These are phyloP conservation scores for Chiua virens DNA, from an alignment of 768 basidiomycete genomes.

Conservation along the genomic window DNA sequence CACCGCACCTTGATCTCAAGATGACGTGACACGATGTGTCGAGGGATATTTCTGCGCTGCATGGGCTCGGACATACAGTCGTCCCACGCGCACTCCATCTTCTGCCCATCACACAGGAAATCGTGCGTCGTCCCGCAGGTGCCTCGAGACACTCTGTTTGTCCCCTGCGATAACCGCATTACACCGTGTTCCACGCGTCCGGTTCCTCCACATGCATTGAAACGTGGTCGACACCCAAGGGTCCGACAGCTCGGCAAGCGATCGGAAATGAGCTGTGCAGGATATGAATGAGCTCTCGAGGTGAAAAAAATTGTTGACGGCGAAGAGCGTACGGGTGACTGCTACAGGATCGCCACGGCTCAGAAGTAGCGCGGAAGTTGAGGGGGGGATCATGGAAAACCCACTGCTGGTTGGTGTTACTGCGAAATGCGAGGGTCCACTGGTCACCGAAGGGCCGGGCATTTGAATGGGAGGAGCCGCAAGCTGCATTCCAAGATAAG, in stretches of 20 bases:
- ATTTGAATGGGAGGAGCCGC: not conserved
- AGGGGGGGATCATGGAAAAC: not conserved
- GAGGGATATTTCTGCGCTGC: slow-evolving; percentile 27
- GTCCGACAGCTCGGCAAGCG: slow-evolving; percentile 12
- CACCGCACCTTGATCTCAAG: slow-evolving; percentile 25
- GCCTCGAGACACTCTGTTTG: slow-evolving; percentile 15
- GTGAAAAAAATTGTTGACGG: not conserved
- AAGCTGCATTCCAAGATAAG: not conserved
- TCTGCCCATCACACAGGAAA: slow-evolving; percentile 19
- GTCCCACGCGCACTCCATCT: slow-evolving; percentile 16
- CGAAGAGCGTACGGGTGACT: slow-evolving; percentile 10
- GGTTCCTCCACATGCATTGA: slow-evolving; percentile 19
- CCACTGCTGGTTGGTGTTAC: not conserved
- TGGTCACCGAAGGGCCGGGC: not conserved
- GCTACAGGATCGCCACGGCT: not conserved
- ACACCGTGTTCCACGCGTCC: slow-evolving; percentile 6
- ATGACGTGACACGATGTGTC: slow-evolving; percentile 26
- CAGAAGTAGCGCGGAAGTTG: slow-evolving; percentile 1
- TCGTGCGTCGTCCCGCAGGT: slow-evolving; percentile 20
- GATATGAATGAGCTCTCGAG: slow-evolving; percentile 3
- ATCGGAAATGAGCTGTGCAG: slow-evolving; percentile 8
- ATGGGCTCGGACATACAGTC: slow-evolving; percentile 8
- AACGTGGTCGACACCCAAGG: slow-evolving; percentile 9
- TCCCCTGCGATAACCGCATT: slow-evolving; percentile 16
- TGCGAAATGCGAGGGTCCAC: not conserved